A percentile compares a stretch with the other conserved stretches of the same genome.
phyloP scores from a whole-genome alignment of 2,329 filamentous ascomycete species.

The Diplodia corticola region DNA sequence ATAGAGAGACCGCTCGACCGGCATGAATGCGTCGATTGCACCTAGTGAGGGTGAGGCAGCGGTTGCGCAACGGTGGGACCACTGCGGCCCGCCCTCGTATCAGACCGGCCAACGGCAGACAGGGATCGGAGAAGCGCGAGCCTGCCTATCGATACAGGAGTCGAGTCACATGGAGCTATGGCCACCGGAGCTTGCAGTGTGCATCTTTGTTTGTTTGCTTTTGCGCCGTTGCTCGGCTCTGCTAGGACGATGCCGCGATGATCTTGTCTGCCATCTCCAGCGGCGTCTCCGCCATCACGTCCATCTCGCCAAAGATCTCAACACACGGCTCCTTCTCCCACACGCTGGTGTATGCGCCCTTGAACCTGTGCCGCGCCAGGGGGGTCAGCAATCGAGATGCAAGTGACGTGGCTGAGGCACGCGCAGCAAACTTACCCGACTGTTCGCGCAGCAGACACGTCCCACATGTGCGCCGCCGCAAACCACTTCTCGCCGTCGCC shows the following conservation, averaged over 20 bases:
- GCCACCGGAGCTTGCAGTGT: neutral
- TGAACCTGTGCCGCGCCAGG: conserved; percentile 33
- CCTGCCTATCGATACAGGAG: conserved; percentile 6
- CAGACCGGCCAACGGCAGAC: conserved; percentile 13
- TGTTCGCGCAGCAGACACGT: conserved; percentile 54
- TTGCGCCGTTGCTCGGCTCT: conserved; percentile 10
- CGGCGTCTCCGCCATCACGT: conserved; percentile 51
- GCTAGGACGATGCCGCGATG: conserved; percentile 26
- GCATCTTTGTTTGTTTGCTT: conserved; percentile 2
- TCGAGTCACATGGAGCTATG: conserved; percentile 7
- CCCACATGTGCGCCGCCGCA: conserved; percentile 62
- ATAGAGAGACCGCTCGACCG: neutral
- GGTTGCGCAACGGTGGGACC: conserved; percentile 1
- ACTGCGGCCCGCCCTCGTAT: conserved; percentile 20
- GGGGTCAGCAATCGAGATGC: conserved; percentile 24
- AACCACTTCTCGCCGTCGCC: conserved; percentile 52
- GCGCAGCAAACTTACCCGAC: conserved; percentile 39
- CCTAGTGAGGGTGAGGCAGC: neutral
- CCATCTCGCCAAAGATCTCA: conserved; percentile 55
- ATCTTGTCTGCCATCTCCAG: conserved; percentile 50
- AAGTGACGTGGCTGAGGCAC: conserved; percentile 25
- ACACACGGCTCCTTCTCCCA: conserved; percentile 54
- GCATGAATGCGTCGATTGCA: neutral
- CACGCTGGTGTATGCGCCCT: conserved; percentile 55
- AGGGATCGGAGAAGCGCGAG: conserved; percentile 21